phyloP scores from a whole-genome alignment of 2,329 filamentous ascomycete genomes.

The Alternaria novae-zelandiae region DNA sequence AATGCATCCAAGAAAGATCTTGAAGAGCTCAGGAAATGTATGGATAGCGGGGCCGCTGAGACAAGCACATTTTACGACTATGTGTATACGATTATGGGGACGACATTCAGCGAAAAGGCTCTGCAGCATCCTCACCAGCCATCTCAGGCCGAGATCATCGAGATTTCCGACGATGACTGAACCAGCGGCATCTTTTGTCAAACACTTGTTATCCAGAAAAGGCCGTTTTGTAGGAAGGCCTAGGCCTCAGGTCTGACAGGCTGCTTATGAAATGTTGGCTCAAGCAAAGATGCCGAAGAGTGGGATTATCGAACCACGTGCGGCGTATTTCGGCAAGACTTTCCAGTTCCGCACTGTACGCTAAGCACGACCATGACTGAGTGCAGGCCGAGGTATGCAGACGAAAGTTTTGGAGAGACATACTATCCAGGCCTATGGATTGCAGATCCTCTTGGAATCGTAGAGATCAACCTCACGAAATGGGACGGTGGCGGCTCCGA shows the following conservation, averaged over 20 bases:
- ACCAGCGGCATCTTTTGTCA: background rate
- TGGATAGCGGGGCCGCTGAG: constrained; percentile 20
- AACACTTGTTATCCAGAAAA: background rate
- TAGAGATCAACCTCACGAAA: background rate
- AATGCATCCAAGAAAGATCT: constrained; percentile 16
- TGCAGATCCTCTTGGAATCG: background rate
- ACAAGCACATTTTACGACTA: constrained; percentile 34
- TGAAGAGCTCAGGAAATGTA: constrained; percentile 20
- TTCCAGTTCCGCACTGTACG: background rate
- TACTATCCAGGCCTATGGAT: background rate
- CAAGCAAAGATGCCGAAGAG: constrained; percentile 1
- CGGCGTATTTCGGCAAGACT: constrained; percentile 12
- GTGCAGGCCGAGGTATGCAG: background rate
- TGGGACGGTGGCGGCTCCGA: background rate
- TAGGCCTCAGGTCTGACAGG: constrained; percentile 1
- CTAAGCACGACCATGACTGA: background rate
- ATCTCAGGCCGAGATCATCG: constrained; percentile 36
- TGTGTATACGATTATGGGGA: constrained; percentile 26
- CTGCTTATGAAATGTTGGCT: background rate
- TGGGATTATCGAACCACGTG: constrained; percentile 1
- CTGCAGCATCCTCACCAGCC: constrained; percentile 25
- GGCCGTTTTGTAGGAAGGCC: background rate
- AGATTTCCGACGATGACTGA: constrained; percentile 36
- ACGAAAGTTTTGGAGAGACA: background rate
- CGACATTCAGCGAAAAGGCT: constrained; percentile 33